Evolutionary conservation across 345 rosid species (phyloP).

Genomic region (Anastatica hierochuntica): DNA sequence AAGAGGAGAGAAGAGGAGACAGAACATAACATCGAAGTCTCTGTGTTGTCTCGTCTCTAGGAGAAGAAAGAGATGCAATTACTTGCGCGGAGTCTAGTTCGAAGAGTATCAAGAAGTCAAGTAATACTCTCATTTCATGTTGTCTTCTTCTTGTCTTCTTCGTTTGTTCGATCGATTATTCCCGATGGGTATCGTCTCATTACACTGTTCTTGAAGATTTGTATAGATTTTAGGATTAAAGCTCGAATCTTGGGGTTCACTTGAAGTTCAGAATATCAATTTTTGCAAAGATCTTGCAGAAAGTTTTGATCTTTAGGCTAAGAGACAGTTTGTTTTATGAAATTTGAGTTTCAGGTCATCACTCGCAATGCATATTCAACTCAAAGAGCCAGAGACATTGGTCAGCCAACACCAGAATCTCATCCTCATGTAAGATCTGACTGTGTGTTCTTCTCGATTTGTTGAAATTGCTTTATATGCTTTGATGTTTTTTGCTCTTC

Average conservation of each 20-base stretch:
- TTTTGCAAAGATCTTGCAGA: neutral
- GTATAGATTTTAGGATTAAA: neutral
- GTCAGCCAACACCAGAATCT: slow-evolving; percentile 79
- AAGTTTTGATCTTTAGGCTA: neutral
- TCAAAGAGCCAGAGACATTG: slow-evolving; percentile 40
- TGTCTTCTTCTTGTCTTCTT: neutral
- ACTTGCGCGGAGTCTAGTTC: slow-evolving; percentile 29
- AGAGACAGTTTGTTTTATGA: neutral
- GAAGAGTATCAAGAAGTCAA: slow-evolving; percentile 26
- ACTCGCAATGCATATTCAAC: slow-evolving; percentile 42
- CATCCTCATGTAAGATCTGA: slow-evolving; percentile 67
- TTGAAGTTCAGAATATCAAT: too few relatives aligned
- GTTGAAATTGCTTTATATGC: too few relatives aligned
- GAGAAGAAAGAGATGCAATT: slow-evolving; percentile 28
- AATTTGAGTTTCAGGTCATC: slow-evolving; percentile 36
- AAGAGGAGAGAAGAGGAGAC: too few relatives aligned
- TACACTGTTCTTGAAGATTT: neutral
- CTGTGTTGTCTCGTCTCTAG: neutral
- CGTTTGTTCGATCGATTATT: too few relatives aligned
- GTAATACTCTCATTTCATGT: slow-evolving; percentile 20
- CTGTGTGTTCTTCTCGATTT: neutral
- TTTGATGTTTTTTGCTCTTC: slow-evolving; percentile 15
- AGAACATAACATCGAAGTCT: slow-evolving; percentile 10
- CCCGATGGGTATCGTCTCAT: neutral
- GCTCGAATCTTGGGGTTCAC: neutral